Base-by-base conservation (phyloP, 2,329 filamentous ascomycete genomes). In the Trichoderma cornu-damae region DNA sequence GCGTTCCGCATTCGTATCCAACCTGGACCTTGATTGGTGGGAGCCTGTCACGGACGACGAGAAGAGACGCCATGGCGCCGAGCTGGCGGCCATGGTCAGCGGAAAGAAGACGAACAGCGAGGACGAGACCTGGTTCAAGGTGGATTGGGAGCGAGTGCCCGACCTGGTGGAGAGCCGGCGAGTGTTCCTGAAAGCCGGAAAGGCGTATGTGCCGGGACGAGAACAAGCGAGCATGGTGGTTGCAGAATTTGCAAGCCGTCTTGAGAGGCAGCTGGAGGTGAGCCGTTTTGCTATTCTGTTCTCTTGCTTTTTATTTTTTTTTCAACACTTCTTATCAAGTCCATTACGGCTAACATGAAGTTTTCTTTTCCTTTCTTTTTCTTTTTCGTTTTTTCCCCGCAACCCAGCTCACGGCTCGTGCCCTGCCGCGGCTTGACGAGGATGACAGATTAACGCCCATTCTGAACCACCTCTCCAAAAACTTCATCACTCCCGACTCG, bases 81-180 rank as follows among this genome's bases (percentile, higher is more conserved):
- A 88, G 59, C 72, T 96, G 51, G 74, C 79, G 0, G 82, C 83
- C 20, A 75, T 77, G 54, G 61, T 69, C 8, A 69, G 69, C 1
- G 66, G 66, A 4, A 72, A 70, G 52, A 73, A 74, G 63, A 67
- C 68, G 43, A 65, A 65, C 46, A 63, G 67, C 5, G 90, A 96
- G 14, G 90, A 96, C 40, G 90, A 94, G 66, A 85, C 78, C 24
- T 99, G 90, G 87, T 96, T 95, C 79, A 97, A 96, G 75, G 90
- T 97, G 1, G 90, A 96, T 67, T 99, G 93, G 91, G 88, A 91
- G 69, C 83, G 86, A 32, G 94, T 99, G 1, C 90, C 93, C 0
- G 93, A 97, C 60, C 75, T 99, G 35, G 86, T 99, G 0, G 92
- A 96, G 72, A 75, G 81, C 48, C 80, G 93, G 50, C 81, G 82